These are phyloP conservation scores for Boletales sp. DNA, from an alignment of 768 basidiomycete genomes.

Conservation along the genomic window DNA sequence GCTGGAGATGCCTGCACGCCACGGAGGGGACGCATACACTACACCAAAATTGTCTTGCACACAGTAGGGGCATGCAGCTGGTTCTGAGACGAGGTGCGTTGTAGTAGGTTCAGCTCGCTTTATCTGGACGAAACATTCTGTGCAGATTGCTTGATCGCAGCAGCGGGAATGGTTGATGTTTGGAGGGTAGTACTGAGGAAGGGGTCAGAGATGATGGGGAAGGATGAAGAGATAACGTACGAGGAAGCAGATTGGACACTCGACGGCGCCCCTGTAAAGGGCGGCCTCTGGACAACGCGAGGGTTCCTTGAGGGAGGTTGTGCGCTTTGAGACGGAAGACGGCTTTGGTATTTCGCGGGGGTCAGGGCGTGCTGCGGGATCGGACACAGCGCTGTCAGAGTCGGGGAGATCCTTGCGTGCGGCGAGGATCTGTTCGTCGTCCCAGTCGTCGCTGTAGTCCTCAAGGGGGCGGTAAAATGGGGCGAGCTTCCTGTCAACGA, in stretches of 20 bases:
- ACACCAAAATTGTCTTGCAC: conserved; percentile 97
- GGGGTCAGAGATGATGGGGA: conserved; percentile 18
- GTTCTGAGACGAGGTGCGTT: conserved; percentile 94
- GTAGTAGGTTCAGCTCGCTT: conserved; percentile 93
- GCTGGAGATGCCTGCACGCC: conserved; percentile 76
- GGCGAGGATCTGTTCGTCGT: conserved; percentile 80
- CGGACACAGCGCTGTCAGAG: conserved; percentile 42
- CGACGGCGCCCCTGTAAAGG: conserved; percentile 79
- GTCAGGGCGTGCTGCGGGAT: conserved; percentile 34
- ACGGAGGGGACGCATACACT: conserved; percentile 77
- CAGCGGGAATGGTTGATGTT: conserved; percentile 98
- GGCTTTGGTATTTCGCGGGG: conserved; percentile 21
- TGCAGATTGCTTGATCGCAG: conserved; percentile 98
- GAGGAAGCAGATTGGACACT: conserved; percentile 98
- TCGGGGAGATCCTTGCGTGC: conserved; percentile 69
- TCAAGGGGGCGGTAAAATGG: conserved; percentile 97
- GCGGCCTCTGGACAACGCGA: conserved; percentile 66
- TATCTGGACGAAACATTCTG: conserved; percentile 99
- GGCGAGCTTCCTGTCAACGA: conserved; percentile 82
- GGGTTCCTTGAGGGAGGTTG: conserved; percentile 59
- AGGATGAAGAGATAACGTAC: conserved; percentile 45
- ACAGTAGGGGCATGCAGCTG: conserved; percentile 96
- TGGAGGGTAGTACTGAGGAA: conserved; percentile 84
- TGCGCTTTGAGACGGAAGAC: conserved; percentile 46
- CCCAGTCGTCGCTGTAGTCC: conserved; percentile 88